Conservation (phyloP, 164 flowering plant genomes). For the Vitis cinerea region DNA sequence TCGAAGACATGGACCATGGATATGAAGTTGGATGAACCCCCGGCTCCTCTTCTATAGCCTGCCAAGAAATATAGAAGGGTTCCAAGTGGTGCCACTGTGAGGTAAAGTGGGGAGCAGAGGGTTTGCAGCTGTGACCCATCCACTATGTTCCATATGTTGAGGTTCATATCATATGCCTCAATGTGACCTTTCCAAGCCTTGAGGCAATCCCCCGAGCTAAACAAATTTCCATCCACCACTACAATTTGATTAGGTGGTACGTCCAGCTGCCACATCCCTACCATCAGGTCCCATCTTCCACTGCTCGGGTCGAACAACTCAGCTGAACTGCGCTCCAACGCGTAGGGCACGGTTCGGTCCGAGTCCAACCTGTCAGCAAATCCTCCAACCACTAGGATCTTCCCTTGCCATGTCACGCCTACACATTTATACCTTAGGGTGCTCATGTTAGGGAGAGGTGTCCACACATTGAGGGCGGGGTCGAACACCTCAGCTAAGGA, state of each 20-base stretch:
- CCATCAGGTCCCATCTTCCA: constrained; percentile 42
- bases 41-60: constrained; percentile 35
- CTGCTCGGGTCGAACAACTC: constrained; percentile 42
- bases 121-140: constrained; percentile 37
- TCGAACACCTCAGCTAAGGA: constrained; percentile 52
- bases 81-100: constrained; percentile 63
- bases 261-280: constrained; percentile 62
- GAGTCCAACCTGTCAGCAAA: constrained; percentile 40
- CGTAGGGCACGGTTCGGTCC: constrained; percentile 10
- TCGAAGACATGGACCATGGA: constrained; percentile 54
- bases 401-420: constrained; percentile 61
- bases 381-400: constrained; percentile 57
- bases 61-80: constrained; percentile 50
- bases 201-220: constrained; percentile 66
- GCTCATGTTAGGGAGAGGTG: constrained; percentile 40
- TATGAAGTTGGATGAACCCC: constrained; percentile 23
- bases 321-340: constrained; percentile 48
- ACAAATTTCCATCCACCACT: constrained; percentile 37
- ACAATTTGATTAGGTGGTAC: constrained; percentile 70
- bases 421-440: constrained; percentile 54
- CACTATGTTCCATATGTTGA: constrained; percentile 55
- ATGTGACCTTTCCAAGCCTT: constrained; percentile 69
- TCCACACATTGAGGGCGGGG: constrained; percentile 37
- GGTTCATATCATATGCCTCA: constrained; percentile 49
- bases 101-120: constrained; percentile 33